Evolutionary conservation across 148 eudicot species (phyloP).

Genomic region (Rhododendron williamsianum): DNA sequence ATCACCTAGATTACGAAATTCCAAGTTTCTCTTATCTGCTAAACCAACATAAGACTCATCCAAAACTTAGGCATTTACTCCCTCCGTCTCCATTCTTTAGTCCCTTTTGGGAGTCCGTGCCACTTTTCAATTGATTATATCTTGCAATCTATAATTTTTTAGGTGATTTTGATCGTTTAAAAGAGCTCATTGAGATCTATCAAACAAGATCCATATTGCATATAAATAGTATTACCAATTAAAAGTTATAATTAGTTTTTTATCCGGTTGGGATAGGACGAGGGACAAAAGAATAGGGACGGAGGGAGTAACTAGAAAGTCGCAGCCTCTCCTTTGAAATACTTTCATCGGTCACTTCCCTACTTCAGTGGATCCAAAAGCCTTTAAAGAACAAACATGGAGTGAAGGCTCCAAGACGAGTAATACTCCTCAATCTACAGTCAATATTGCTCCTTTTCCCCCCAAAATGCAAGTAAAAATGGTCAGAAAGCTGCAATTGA

Average conservation of each 20-base stretch:
- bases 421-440: not conserved
- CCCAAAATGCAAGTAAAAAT: not conserved
- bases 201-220: no score
- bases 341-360: not conserved
- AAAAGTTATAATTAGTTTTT: no score
- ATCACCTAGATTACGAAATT: not conserved
- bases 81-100: no score
- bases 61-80: not conserved
- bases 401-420: not conserved
- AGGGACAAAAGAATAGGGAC: no score
- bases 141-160: no score
- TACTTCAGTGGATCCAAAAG: not conserved
- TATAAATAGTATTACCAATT: no score
- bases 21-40: no score
- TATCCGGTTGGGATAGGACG: no score
- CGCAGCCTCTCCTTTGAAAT: not conserved
- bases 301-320: not conserved
- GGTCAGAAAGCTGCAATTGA: not conserved
- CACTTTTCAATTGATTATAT: no score
- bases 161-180: no score
- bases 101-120: no score
- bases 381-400: not conserved
- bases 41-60: not conserved
- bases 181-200: no score
- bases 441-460: not conserved